phyloP scores from a whole-genome alignment of 108 stramenopile species.

The Fistulifera pelliculosa region DNA sequence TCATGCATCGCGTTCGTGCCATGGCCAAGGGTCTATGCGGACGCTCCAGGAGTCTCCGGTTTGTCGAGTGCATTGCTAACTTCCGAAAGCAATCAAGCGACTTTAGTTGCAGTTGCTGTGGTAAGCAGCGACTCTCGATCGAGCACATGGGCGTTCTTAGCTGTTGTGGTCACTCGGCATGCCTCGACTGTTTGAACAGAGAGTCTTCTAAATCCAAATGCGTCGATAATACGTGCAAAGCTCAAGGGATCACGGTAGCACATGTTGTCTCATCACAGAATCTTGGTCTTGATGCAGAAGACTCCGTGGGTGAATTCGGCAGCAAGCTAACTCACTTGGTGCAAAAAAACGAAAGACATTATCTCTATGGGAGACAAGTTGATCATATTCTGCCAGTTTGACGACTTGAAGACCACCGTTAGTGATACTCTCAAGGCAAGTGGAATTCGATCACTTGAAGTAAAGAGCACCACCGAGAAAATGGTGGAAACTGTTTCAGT shows the following conservation, averaged over 20 bases:
- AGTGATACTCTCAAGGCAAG: conserved; percentile 11
- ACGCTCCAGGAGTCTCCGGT: conserved; percentile 25
- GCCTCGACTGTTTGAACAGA: conserved; percentile 9
- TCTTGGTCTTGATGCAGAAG: conserved; percentile 8
- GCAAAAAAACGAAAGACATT: conserved; percentile 9
- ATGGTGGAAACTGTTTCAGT: conserved; percentile 16
- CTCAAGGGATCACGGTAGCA: conserved; percentile 5
- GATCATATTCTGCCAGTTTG: conserved; percentile 34
- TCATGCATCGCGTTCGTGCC: conserved; percentile 16
- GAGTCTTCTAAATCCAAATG: conserved; percentile 19
- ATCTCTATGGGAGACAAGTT: conserved; percentile 23
- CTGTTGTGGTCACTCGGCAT: conserved; percentile 34
- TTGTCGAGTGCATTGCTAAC: conserved; percentile 13
- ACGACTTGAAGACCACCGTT: conserved; percentile 28
- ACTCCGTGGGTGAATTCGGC: conserved; percentile 17
- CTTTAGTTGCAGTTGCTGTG: conserved; percentile 8
- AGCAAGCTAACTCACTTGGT: conserved; percentile 24
- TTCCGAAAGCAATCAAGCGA: conserved; percentile 6
- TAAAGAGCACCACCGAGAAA: conserved; percentile 23
- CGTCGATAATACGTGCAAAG: conserved; percentile 19
- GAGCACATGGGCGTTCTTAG: conserved; percentile 14
- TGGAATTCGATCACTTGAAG: conserved; percentile 15
- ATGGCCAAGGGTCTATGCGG: conserved; percentile 28
- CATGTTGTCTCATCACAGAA: conserved; percentile 12
- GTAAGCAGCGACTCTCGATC: not conserved